phyloP scores from a whole-genome alignment of 129 eudicot genomes.

The Silybum marianum region DNA sequence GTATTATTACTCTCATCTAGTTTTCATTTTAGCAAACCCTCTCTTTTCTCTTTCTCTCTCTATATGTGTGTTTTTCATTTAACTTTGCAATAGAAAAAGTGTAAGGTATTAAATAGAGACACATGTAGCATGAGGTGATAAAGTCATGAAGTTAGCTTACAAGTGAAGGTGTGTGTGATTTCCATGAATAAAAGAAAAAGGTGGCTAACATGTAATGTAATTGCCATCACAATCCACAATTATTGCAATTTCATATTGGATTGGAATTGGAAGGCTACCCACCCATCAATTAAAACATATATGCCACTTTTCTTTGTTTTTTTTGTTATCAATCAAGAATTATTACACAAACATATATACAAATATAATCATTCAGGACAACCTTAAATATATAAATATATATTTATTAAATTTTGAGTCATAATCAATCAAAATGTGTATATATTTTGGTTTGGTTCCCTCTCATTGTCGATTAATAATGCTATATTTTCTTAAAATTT shows the following conservation, averaged over 20 bases:
- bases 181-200: conserved; percentile 28
- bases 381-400: background rate
- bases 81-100: conserved; percentile 16
- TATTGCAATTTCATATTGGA: conserved; percentile 18
- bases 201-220: conserved; percentile 5
- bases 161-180: conserved; percentile 44
- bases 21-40: no score
- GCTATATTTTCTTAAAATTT: no score
- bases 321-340: background rate
- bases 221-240: conserved; percentile 38
- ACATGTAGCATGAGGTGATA: conserved; percentile 42
- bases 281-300: background rate
- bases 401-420: background rate
- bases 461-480: conserved; percentile 16
- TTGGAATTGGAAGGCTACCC: background rate
- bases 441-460: background rate
- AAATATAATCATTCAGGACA: background rate
- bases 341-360: background rate
- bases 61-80: background rate
- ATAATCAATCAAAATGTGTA: background rate
- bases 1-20: background rate
- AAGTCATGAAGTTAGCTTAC: conserved; percentile 33
- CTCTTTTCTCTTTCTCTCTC: no score
- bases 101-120: conserved; percentile 28
- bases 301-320: no score